Conservation (phyloP, 2,329 filamentous ascomycete genomes). For the Aspergillus costaricaensis region DNA sequence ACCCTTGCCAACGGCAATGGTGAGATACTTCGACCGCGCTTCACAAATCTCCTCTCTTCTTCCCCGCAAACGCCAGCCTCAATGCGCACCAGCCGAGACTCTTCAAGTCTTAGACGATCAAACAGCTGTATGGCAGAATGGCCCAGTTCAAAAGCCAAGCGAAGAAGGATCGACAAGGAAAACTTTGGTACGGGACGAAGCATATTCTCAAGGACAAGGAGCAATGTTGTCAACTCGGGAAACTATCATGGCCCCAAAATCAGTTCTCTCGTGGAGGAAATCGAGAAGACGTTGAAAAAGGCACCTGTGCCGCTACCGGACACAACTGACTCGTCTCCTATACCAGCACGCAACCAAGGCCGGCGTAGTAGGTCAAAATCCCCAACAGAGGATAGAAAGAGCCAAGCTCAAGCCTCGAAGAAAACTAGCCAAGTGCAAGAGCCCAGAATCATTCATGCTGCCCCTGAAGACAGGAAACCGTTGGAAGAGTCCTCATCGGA, state of each 20-base stretch:
- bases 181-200: constrained; percentile 50
- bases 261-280: constrained; percentile 65
- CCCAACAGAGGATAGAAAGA: constrained; percentile 27
- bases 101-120: constrained; percentile 60
- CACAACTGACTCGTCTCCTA: constrained; percentile 48
- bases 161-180: constrained; percentile 59
- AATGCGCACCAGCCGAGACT: constrained; percentile 44
- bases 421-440: background rate
- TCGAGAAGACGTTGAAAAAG: constrained; percentile 55
- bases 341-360: constrained; percentile 37
- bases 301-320: constrained; percentile 28
- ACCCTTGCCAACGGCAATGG: constrained; percentile 47
- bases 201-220: constrained; percentile 45
- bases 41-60: constrained; percentile 68
- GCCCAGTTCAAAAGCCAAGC: constrained; percentile 63
- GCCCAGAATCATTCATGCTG: constrained; percentile 4
- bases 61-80: constrained; percentile 67
- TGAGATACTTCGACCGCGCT: constrained; percentile 56
- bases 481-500: constrained; percentile 42
- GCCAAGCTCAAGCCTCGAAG: background rate
- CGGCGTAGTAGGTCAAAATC: constrained; percentile 36
- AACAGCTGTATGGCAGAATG: constrained; percentile 71
- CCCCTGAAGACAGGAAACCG: constrained; percentile 2
- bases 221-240: constrained; percentile 42
- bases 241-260: constrained; percentile 49